These are phyloP conservation scores for Globisporangium orthogonon DNA, from an alignment of 352 stramenopile species.

Conservation along the genomic window DNA sequence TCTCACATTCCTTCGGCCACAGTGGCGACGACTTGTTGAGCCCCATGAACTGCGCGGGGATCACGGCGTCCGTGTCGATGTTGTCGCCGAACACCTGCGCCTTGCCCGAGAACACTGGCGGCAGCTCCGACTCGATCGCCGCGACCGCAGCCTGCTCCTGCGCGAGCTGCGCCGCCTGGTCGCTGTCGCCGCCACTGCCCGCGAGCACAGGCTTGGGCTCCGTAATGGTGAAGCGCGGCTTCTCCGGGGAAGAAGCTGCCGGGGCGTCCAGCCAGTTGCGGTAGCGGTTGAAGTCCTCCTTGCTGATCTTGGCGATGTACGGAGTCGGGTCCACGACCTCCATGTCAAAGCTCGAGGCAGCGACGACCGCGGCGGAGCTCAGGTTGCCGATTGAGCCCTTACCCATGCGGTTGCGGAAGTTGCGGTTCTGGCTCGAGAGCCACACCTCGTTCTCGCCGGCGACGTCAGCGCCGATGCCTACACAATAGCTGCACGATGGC, in stretches of 20 bases:
- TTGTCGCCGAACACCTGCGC: constrained; percentile 86
- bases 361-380: constrained; percentile 72
- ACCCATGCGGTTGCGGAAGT: constrained; percentile 87
- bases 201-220: constrained; percentile 54
- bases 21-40: constrained; percentile 74
- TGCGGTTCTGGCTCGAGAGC: constrained; percentile 81
- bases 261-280: constrained; percentile 57
- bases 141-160: constrained; percentile 38
- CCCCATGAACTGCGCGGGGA: constrained; percentile 79
- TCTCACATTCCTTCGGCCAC: constrained; percentile 74
- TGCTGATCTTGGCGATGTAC: constrained; percentile 67
- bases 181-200: constrained; percentile 7
- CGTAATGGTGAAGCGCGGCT: constrained; percentile 34
- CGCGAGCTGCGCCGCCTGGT: constrained; percentile 28
- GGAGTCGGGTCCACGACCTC: constrained; percentile 67
- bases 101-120: constrained; percentile 50
- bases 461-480: constrained; percentile 80
- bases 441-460: constrained; percentile 79
- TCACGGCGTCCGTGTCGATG: constrained; percentile 86
- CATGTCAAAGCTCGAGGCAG: constrained; percentile 81
- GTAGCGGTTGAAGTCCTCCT: constrained; percentile 74
- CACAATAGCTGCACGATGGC: constrained; percentile 74
- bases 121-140: constrained; percentile 13
- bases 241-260: constrained; percentile 11
- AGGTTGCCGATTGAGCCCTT: constrained; percentile 77